Percentiles rank a stretch among this genome's conserved stretches.
These are phyloP conservation scores for Apium graveolens DNA, from an alignment of 129 eudicot genomes.

Conservation along the genomic window DNA sequence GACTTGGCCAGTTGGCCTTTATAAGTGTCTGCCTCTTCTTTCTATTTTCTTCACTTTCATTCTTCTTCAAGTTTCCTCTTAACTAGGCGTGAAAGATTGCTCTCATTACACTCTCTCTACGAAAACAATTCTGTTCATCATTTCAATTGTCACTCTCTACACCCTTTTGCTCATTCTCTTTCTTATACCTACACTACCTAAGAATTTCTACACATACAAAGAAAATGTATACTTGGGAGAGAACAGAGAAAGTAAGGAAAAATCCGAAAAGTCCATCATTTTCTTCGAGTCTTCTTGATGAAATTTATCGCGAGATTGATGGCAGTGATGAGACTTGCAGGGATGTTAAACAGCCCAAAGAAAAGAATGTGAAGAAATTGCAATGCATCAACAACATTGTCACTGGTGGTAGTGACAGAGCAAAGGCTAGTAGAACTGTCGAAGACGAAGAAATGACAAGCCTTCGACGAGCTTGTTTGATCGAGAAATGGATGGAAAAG, in stretches of 20 bases:
- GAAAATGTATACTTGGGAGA: slow-evolving; percentile 37
- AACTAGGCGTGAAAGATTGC: slow-evolving; percentile 7
- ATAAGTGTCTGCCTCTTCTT: slow-evolving; percentile 14
- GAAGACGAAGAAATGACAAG: slow-evolving; percentile 47
- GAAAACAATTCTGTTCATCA: slow-evolving; percentile 5
- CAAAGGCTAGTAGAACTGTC: neutral
- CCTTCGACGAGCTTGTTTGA: slow-evolving; percentile 51
- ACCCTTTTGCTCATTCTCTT: slow-evolving; percentile 8
- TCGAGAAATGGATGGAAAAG: slow-evolving; percentile 66
- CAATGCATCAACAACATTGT: neutral
- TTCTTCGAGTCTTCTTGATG: slow-evolving; percentile 68
- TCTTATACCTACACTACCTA: neutral
- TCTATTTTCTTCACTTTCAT: slow-evolving; percentile 15
- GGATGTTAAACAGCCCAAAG: slow-evolving; percentile 25
- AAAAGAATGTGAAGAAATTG: slow-evolving; percentile 11
- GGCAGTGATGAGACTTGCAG: slow-evolving; percentile 20
- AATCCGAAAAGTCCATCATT: slow-evolving; percentile 47
- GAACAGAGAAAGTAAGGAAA: slow-evolving; percentile 24
- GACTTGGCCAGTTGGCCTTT: slow-evolving; percentile 15
- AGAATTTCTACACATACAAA: neutral
- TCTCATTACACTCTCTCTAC: slow-evolving; percentile 15
- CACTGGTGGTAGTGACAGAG: slow-evolving; percentile 17
- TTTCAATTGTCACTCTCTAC: neutral
- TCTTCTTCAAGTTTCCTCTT: slow-evolving; percentile 6
- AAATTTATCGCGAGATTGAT: slow-evolving; percentile 66